Evolutionary conservation across 345 rosid species (phyloP).

Genomic region (Aurinia saxatilis): DNA sequence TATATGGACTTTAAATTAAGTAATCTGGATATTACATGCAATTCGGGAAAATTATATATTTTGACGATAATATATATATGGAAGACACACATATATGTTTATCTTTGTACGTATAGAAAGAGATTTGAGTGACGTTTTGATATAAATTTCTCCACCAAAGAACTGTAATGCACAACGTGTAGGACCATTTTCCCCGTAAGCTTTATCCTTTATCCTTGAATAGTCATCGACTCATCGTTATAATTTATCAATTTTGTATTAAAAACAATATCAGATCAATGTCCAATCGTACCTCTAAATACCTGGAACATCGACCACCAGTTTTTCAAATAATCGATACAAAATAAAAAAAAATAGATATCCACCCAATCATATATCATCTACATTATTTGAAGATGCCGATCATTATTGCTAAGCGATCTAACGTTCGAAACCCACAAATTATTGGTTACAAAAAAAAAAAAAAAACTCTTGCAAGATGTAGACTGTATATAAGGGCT

Average conservation of each 20-base stretch:
- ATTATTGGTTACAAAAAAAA: too few species aligned
- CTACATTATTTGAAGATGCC: too few species aligned
- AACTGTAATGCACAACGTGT: not conserved
- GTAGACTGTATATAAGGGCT: too few species aligned
- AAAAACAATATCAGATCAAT: not conserved
- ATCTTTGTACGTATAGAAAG: not conserved
- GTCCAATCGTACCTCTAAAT: not conserved
- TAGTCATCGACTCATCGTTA: not conserved
- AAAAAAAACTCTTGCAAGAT: too few species aligned
- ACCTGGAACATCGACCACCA: not conserved
- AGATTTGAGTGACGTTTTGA: not conserved
- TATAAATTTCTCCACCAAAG: not conserved
- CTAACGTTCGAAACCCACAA: too few species aligned
- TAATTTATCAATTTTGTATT: not conserved
- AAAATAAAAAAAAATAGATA: too few species aligned
- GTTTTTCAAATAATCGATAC: too few species aligned
- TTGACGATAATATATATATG: not conserved
- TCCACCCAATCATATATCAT: too few species aligned
- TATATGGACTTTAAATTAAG: not conserved
- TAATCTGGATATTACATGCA: not conserved
- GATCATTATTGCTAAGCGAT: too few species aligned
- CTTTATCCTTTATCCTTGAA: not conserved
- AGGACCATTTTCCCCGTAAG: not conserved
- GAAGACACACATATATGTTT: not conserved
- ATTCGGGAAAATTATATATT: not conserved